Evolutionary conservation across 768 basidiomycete species (phyloP).

Genomic region (Zangia roseola): DNA sequence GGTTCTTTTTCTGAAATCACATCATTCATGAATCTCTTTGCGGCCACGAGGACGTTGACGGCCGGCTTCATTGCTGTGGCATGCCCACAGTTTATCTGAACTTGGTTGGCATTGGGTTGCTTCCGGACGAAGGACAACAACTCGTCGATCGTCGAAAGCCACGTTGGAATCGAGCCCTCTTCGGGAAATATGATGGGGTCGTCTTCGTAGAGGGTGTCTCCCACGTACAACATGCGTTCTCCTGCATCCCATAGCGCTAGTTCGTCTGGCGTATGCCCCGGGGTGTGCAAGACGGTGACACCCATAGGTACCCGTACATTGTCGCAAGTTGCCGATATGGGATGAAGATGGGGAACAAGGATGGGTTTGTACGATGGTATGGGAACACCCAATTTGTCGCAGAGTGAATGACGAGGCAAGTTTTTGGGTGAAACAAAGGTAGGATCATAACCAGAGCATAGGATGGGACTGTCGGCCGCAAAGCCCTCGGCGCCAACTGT

Average conservation of each 20-base stretch:
- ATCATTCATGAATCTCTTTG: conserved; percentile 46
- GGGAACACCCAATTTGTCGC: conserved; percentile 38
- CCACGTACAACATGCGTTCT: conserved; percentile 55
- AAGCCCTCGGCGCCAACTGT: conserved; percentile 53
- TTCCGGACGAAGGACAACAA: conserved; percentile 42
- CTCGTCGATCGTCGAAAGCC: conserved; percentile 45
- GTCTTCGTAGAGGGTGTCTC: conserved; percentile 55
- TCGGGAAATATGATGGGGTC: conserved; percentile 55
- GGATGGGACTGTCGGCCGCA: conserved; percentile 43
- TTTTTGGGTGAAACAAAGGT: conserved; percentile 41
- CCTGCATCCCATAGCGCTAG: conserved; percentile 50
- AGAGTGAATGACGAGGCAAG: conserved; percentile 47
- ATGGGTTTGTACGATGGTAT: conserved; percentile 46
- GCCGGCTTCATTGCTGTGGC: conserved; percentile 45
- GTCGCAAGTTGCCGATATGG: conserved; percentile 24
- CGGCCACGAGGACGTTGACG: conserved; percentile 41
- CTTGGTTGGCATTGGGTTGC: conserved; percentile 23
- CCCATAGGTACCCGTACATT: conserved; percentile 27
- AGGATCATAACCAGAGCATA: conserved; percentile 48
- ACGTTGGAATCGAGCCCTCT: conserved; percentile 50
- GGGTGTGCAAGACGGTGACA: conserved; percentile 50
- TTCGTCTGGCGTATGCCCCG: conserved; percentile 60
- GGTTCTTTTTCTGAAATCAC: conserved; percentile 43
- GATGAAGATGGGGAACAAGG: conserved; percentile 43
- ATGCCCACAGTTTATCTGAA: conserved; percentile 52